phyloP scores from a whole-genome alignment of 106 monocot genomes.

The Platanthera guangdongensis region DNA sequence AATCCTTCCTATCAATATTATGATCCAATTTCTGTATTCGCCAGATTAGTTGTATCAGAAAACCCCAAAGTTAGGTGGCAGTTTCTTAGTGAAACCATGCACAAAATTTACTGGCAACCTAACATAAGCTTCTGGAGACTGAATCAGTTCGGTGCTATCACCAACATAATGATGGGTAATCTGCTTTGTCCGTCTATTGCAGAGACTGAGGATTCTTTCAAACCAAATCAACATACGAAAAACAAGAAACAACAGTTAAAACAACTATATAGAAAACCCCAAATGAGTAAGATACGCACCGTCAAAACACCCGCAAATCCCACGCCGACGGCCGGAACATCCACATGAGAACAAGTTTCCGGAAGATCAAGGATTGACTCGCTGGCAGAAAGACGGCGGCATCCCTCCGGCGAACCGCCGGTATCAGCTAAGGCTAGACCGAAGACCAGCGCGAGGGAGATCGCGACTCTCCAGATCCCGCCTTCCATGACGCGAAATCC shows the following conservation, averaged over 20 bases:
- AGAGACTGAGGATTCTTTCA: not conserved
- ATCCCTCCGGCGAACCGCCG: not conserved
- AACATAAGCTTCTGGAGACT: no score
- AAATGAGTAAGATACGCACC: not conserved
- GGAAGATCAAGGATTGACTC: not conserved
- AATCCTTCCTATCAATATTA: no score
- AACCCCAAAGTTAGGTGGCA: no score
- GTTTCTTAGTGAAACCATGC: no score
- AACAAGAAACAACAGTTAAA: no score
- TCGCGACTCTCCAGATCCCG: not conserved
- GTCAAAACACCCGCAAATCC: not conserved
- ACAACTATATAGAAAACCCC: not conserved
- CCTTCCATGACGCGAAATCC: slow-evolving; percentile 2
- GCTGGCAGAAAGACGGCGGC: not conserved
- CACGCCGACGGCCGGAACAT: not conserved
- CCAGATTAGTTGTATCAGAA: no score
- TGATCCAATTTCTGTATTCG: no score
- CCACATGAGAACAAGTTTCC: slow-evolving; percentile 1
- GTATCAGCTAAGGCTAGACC: not conserved
- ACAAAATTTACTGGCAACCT: no score
- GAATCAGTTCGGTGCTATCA: no score
- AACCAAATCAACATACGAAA: not conserved
- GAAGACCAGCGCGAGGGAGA: not conserved
- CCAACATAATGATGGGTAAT: no score
- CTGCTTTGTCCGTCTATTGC: no score